Base-by-base conservation (phyloP, 2,329 filamentous ascomycete genomes). In the Fusarium euwallaceae region DNA sequence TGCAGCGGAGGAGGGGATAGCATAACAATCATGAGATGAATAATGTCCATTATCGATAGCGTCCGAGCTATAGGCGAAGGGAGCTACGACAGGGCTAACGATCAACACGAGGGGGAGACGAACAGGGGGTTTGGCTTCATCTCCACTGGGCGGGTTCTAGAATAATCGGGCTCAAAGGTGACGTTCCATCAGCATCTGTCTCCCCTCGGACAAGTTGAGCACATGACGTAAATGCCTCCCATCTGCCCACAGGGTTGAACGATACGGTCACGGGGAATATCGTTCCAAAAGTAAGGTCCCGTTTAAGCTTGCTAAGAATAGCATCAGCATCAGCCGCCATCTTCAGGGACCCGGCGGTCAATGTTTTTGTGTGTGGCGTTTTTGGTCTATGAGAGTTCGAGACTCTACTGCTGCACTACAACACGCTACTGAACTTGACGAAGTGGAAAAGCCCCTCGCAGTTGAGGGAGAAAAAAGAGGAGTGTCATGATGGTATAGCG, bases 151-250 rank as follows among this genome's bases (percentile, higher is more conserved):
- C 32, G 37, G 37, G 55, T 60, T 71, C 56, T 66, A 43, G 61
- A 62, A 71, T 58, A 66, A 29, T 55, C 32, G 29, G n/a, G 43
- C 36, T 61, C 27, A 20, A 29, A 61, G 16, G 48, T 67, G 48
- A 63, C 36, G 51, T 45, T 51, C 58, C 43, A 41, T 62, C 16
- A 34, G 14, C 17, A n/a, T n/a, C 36, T n/a, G 16, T 51, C 9
- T 17, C 16, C 10, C 27, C 6, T 53, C 48, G 9, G 20, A 9
- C 11, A 27, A n/a, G 48, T 53, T 16, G 11, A 53, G 24, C 48
- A 32, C 64, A 61, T 73, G 67, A 71, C 62, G 66, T 67, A 53
- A 6, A 36, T 27, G 29, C 27, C 53, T 58, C 53, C 14, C 43
- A 48, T 48, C 43, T 53, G 48, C 48, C 48, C 48, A 53, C 45